Evolutionary conservation across 129 eudicot genomes (phyloP).

Genomic region (Mikania micrantha): DNA sequence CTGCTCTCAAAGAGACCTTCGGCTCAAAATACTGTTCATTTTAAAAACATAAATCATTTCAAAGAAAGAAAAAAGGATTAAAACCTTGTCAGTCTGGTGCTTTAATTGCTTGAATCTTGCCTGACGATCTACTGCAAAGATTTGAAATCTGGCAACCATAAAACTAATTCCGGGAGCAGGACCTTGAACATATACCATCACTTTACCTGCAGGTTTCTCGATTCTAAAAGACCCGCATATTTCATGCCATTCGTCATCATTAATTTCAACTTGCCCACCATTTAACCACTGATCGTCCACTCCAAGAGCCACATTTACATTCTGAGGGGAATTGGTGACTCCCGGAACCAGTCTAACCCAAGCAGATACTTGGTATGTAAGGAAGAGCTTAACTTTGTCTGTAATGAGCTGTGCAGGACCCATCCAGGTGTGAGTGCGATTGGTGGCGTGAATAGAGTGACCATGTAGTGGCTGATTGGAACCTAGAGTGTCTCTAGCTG

Average conservation of each 20-base stretch:
- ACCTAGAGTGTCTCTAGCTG: constrained; percentile 55
- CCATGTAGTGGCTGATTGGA: constrained; percentile 40
- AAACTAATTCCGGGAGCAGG: constrained; percentile 57
- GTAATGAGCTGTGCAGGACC: constrained; percentile 75
- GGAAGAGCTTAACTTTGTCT: constrained; percentile 51
- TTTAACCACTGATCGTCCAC: constrained; percentile 80
- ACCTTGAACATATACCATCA: constrained; percentile 71
- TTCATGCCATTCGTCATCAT: constrained; percentile 68
- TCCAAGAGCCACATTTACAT: constrained; percentile 60
- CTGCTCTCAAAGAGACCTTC: too few relatives aligned
- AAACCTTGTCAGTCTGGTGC: constrained; percentile 64
- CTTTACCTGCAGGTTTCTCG: constrained; percentile 46
- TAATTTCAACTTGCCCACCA: constrained; percentile 74
- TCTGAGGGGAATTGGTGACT: constrained; percentile 48
- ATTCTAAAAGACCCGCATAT: constrained; percentile 67
- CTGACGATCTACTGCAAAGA: constrained; percentile 69
- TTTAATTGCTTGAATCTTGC: constrained; percentile 60
- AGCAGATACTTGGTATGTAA: constrained; percentile 91
- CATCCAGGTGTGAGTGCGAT: constrained; percentile 72
- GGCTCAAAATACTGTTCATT: too few relatives aligned
- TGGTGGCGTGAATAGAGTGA: constrained; percentile 27
- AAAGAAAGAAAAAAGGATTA: neutral
- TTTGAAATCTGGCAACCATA: constrained; percentile 66
- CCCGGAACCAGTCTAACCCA: constrained; percentile 70
- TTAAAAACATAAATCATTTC: neutral